A percentile compares a stretch with the other conserved stretches of the same genome.
phyloP scores from a whole-genome alignment of 179 eudicot genomes.

The Silene coronaria region DNA sequence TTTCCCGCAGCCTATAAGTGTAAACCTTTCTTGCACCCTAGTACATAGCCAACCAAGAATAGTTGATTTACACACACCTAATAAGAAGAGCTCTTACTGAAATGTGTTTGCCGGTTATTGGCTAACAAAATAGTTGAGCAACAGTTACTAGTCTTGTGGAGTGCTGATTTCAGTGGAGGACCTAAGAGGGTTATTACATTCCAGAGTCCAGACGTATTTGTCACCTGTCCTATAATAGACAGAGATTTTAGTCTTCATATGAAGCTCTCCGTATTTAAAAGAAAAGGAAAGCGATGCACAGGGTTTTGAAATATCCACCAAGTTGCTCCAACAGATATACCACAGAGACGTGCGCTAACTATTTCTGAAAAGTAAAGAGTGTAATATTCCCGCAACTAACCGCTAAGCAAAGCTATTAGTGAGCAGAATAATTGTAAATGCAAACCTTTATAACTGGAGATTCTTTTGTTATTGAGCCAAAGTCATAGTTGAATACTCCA shows the following conservation, averaged over 20 bases:
- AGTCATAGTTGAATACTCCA: constrained; percentile 94
- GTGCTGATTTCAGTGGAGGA: not conserved
- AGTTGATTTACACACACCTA: not conserved
- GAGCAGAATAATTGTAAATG: constrained; percentile 7
- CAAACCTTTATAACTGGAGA: constrained; percentile 92
- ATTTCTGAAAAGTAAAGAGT: not conserved
- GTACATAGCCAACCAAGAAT: not conserved
- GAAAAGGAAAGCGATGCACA: not conserved
- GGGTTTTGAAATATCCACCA: constrained; percentile 7
- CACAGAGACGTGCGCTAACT: not conserved
- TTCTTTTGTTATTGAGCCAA: constrained; percentile 92
- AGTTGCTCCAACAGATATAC: not conserved
- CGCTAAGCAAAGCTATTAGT: constrained; percentile 7
- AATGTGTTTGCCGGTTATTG: not conserved
- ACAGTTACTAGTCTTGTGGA: not conserved
- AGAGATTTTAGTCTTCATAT: not conserved
- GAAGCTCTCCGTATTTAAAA: not conserved
- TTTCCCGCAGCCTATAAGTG: not conserved
- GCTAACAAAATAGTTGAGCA: not conserved
- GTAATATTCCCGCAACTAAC: not conserved
- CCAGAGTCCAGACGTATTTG: not conserved
- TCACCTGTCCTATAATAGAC: not conserved
- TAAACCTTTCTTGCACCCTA: not conserved
- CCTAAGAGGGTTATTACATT: not conserved
- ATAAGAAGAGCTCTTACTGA: not conserved